A percentile compares a stretch with the other conserved stretches of the same genome.
These are phyloP conservation scores for Pseudovirgaria hyperparasitica DNA, from an alignment of 2,329 filamentous ascomycete species.

Conservation along the genomic window DNA sequence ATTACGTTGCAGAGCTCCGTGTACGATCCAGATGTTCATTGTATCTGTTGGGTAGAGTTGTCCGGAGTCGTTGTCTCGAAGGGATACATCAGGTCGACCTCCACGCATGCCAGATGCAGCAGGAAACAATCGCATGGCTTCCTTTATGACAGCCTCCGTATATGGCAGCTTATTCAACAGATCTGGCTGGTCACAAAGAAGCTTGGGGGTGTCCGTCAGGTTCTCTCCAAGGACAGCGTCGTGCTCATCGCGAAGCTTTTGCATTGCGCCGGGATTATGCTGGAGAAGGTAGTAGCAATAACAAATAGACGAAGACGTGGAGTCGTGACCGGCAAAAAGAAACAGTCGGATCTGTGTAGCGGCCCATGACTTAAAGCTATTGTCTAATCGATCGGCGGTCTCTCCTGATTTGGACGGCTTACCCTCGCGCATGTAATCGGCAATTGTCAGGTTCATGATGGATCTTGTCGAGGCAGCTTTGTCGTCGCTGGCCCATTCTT, in stretches of 20 bases:
- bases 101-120: constrained; percentile 4
- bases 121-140: constrained; percentile 17
- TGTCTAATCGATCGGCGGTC: too few relatives aligned
- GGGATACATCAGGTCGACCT: constrained; percentile 2
- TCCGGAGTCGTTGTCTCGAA: constrained; percentile 3
- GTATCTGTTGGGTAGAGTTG: constrained; percentile 6
- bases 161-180: constrained; percentile 14
- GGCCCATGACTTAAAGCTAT: constrained; percentile 7
- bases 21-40: constrained; percentile 3
- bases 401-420: too few relatives aligned
- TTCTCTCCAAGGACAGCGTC: constrained; percentile 11
- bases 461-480: too few relatives aligned
- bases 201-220: constrained; percentile 1
- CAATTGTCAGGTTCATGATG: constrained; percentile 3
- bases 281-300: constrained; percentile 12
- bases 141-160: constrained; percentile 18
- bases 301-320: constrained; percentile 11
- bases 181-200: constrained; percentile 10
- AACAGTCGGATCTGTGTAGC: constrained; percentile 12
- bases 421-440: constrained; percentile 5
- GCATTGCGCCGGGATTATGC: constrained; percentile 7
- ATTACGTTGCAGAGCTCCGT: constrained; percentile 5
- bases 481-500: too few relatives aligned
- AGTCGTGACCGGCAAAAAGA: constrained; percentile 14
- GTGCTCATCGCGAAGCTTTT: constrained; percentile 12